Evolutionary conservation across 257 asterid genomes (phyloP), one percentile per base, ranked within the genome.

Genomic region (Ballota nigra): DNA sequence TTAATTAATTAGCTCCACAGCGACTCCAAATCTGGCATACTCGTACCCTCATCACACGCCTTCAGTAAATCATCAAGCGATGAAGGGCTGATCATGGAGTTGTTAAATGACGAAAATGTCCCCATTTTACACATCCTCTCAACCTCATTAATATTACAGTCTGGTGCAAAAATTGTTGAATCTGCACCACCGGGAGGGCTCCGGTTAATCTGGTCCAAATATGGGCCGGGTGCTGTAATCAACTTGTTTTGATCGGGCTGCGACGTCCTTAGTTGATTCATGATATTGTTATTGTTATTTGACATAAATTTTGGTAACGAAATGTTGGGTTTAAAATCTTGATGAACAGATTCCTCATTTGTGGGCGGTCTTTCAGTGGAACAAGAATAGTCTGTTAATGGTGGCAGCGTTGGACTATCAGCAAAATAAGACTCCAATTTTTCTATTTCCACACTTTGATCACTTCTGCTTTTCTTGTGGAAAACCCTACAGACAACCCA

Each of bases 401-500:
- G 61, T 8, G 58, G 19, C 5, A 45, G 61, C n/a, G 66, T 38
- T 4, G 66, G 66, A 15, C 12, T 65, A 40, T 3, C 10, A 64
- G 63, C 67, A 15, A 52, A 15, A 3, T 22, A 23, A 1, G 45
- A 52, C 47, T 55, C 72, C 16, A 33, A n/a, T 64, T 55, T 63
- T 34, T 58, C 19, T n/a, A 15, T 12, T 62, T 51, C 28, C 26
- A 22, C 43, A 33, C 24, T n/a, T 23, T 47, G 0, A 47, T n/a
- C 22, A 29, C 22, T 47, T 8, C 26, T 22, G 6, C 6, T 45
- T 41, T 57, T 66, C 73, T 74, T 74, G 53, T 66, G 68, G 69
- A 29, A 57, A 43, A 74, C 73, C 38, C 67, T 66, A 29, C 78
- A 41, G n/a, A 74, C 73, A 57, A 74, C 78, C 78, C 78, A 74